Percentiles rank a stretch among this genome's conserved stretches.
Evolutionary conservation across 2,329 filamentous ascomycete species (phyloP).

Genomic region (Emergomyces africanus): DNA sequence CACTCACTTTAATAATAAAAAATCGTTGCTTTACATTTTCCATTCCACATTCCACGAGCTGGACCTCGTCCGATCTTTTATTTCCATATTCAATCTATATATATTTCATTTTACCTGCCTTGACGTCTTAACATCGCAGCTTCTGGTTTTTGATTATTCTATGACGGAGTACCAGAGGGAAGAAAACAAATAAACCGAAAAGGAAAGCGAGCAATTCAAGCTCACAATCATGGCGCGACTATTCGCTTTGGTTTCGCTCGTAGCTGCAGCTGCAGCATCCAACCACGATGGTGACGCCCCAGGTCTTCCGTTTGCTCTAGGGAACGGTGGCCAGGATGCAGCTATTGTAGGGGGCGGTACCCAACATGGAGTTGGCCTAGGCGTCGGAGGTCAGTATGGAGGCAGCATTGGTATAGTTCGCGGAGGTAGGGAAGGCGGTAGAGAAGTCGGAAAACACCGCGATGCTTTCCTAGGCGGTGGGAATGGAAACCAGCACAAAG

Average conservation of each 20-base stretch:
- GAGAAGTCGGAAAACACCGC: neutral
- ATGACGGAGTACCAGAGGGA: neutral
- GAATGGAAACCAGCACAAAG: neutral
- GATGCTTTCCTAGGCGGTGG: neutral
- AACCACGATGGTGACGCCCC: constrained; percentile 2
- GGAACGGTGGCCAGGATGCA: neutral
- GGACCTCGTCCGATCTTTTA: constrained; percentile 5
- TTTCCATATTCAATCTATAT: neutral
- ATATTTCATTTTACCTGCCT: neutral
- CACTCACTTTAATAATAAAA: neutral
- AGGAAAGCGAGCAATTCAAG: neutral
- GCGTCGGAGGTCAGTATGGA: neutral
- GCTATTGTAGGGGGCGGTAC: neutral
- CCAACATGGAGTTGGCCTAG: neutral
- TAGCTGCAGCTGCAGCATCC: constrained; percentile 6
- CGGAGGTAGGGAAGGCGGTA: neutral
- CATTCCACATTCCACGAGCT: constrained; percentile 3
- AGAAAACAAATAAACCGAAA: neutral
- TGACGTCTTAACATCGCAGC: constrained; percentile 4
- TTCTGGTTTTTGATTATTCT: constrained; percentile 20
- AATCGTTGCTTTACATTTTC: neutral
- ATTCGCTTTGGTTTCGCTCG: constrained; percentile 8
- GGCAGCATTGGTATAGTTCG: neutral
- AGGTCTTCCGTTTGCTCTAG: neutral
- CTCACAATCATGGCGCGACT: constrained; percentile 8